Conservation (phyloP, 225 moss, liverwort and hornwort species). For the Pleurozium schreberi region DNA sequence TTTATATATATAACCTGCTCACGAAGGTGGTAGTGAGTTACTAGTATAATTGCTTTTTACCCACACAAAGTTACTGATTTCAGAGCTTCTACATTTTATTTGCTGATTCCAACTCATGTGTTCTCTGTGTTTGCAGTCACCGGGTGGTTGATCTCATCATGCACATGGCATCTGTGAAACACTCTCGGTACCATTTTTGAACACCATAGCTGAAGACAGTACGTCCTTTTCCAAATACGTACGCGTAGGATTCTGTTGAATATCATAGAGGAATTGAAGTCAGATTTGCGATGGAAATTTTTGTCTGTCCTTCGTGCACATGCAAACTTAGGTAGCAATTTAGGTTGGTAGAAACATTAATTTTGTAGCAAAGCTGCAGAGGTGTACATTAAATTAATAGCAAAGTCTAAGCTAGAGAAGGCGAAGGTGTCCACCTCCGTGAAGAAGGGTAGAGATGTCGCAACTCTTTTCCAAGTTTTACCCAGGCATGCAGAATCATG, state of each 20-base stretch:
- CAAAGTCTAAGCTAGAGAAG: no score
- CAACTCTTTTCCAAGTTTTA: not conserved
- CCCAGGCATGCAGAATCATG: not conserved
- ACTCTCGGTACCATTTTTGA: slow-evolving; percentile 33
- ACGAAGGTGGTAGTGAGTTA: not conserved
- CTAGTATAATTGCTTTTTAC: not conserved
- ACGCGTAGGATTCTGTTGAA: not conserved
- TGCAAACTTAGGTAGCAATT: not conserved
- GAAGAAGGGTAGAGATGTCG: slow-evolving; percentile 26
- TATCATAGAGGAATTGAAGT: not conserved
- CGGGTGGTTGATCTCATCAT: slow-evolving; percentile 43
- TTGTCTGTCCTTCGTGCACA: not conserved
- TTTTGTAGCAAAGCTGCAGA: slow-evolving; percentile 16
- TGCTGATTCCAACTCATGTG: not conserved
- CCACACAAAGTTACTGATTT: not conserved
- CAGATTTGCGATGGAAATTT: not conserved
- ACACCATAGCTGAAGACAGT: not conserved
- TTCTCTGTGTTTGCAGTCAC: slow-evolving; percentile 1
- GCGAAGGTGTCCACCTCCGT: slow-evolving; percentile 28
- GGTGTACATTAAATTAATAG: slow-evolving; percentile 10
- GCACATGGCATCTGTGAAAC: slow-evolving; percentile 43
- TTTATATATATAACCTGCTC: no score
- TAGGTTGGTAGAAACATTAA: not conserved
- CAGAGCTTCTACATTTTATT: not conserved
- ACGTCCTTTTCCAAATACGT: not conserved